Evolutionary conservation across 169 alveolate species (phyloP).

Genomic region (Plasmodium berghei): DNA sequence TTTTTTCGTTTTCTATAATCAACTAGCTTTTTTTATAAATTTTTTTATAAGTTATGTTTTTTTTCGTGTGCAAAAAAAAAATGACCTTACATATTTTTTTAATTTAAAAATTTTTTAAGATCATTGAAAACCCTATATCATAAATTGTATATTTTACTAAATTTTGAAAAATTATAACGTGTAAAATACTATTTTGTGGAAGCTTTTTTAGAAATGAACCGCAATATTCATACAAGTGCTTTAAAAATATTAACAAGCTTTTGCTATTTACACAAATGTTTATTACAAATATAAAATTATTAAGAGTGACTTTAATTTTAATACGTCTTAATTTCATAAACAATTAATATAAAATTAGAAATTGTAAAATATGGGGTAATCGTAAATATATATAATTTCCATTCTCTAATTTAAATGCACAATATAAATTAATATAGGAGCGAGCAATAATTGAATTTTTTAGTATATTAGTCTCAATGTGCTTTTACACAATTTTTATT

Average conservation of each 20-base stretch:
- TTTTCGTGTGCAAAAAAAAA: conserved; percentile 55
- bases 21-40: conserved; percentile 7
- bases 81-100: conserved; percentile 8
- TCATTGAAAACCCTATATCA: conserved; percentile 18
- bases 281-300: background rate
- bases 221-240: background rate
- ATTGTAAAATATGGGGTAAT: conserved; percentile 10
- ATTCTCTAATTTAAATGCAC: conserved; percentile 21
- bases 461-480: background rate
- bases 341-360: conserved; percentile 8
- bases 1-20: conserved; percentile 3
- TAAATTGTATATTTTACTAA: conserved; percentile 1
- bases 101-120: background rate
- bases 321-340: conserved; percentile 1
- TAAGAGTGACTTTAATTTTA: conserved; percentile 12
- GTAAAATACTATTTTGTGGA: conserved; percentile 7
- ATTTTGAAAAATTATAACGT: conserved; percentile 12
- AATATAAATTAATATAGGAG: background rate
- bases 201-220: conserved; percentile 12
- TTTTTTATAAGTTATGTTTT: conserved; percentile 10
- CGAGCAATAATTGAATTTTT: background rate
- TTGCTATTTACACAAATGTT: conserved; percentile 5
- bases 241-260: conserved; percentile 8
- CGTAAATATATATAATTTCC: conserved; percentile 25
- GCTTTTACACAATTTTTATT: too few species aligned